Evolutionary conservation across 1,284 basidiomycete genomes (phyloP).

Genomic region (Rhodotorula sp.): DNA sequence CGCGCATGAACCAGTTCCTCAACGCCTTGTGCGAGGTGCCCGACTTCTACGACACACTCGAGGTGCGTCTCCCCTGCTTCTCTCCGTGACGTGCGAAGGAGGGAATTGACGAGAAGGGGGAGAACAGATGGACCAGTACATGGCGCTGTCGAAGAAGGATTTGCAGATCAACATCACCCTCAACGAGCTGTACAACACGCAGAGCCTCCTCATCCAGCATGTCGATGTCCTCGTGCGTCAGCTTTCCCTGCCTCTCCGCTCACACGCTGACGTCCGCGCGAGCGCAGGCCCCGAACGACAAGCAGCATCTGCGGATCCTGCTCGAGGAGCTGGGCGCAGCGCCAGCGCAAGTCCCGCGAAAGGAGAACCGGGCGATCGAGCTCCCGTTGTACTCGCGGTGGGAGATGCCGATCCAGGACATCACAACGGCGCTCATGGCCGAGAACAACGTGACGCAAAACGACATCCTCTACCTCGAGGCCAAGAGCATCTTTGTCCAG

Average conservation of each 20-base stretch:
- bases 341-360: conserved; percentile 90
- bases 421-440: conserved; percentile 89
- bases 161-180: conserved; percentile 97
- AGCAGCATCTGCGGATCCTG: conserved; percentile 92
- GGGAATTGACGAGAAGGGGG: background rate
- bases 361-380: conserved; percentile 94
- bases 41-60: conserved; percentile 98
- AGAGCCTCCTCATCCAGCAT: conserved; percentile 71
- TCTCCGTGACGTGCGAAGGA: background rate
- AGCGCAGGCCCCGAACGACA: conserved; percentile 87
- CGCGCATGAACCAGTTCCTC: conserved; percentile 93
- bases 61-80: conserved; percentile 53
- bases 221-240: conserved; percentile 82
- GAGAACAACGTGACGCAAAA: conserved; percentile 92
- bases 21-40: conserved; percentile 97
- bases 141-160: conserved; percentile 99
- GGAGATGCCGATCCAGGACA: conserved; percentile 98
- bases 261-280: background rate
- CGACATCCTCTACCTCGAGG: conserved; percentile 99
- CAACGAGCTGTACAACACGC: conserved; percentile 72
- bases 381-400: conserved; percentile 92
- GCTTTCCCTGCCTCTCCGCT: too few relatives aligned
- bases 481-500: conserved; percentile 98
- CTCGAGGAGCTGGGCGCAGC: conserved; percentile 93
- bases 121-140: conserved; percentile 93